Percentiles rank a stretch among this genome's conserved stretches.
Evolutionary conservation across 2,329 filamentous ascomycete genomes (phyloP).

Genomic region (Penicillium sp.): DNA sequence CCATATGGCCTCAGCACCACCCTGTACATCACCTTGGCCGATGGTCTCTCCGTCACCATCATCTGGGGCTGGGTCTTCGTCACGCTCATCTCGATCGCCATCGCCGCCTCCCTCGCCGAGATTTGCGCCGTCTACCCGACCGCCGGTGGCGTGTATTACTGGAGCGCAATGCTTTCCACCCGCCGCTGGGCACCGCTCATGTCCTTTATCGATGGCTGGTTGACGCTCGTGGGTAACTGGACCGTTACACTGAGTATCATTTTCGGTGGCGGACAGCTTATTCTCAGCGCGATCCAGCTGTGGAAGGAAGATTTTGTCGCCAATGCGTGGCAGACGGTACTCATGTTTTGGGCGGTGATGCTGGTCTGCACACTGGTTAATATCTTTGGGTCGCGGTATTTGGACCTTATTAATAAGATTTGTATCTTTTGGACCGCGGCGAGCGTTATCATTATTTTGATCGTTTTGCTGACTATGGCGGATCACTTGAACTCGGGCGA

Average conservation of each 20-base stretch:
- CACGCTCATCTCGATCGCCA: slow-evolving; percentile 66
- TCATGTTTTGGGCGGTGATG: slow-evolving; percentile 76
- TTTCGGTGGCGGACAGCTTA: slow-evolving; percentile 73
- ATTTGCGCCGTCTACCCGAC: slow-evolving; percentile 73
- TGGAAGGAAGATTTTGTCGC: slow-evolving; percentile 73
- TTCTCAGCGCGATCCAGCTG: slow-evolving; percentile 70
- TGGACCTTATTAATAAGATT: slow-evolving; percentile 73
- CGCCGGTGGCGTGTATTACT: slow-evolving; percentile 73
- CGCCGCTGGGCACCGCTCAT: slow-evolving; percentile 70
- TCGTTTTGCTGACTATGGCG: slow-evolving; percentile 66
- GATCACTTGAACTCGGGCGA: slow-evolving; percentile 62
- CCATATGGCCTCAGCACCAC: slow-evolving; percentile 73
- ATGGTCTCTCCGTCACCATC: slow-evolving; percentile 72
- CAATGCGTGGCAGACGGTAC: slow-evolving; percentile 71
- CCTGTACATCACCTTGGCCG: slow-evolving; percentile 69
- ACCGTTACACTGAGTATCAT: slow-evolving; percentile 71
- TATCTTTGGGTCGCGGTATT: slow-evolving; percentile 65
- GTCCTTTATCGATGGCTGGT: slow-evolving; percentile 73
- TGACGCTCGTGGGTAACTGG: slow-evolving; percentile 76
- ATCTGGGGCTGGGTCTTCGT: slow-evolving; percentile 74
- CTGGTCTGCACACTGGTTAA: slow-evolving; percentile 68
- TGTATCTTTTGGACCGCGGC: slow-evolving; percentile 75
- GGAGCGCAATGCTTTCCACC: slow-evolving; percentile 71
- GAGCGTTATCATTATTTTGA: slow-evolving; percentile 71
- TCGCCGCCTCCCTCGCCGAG: slow-evolving; percentile 71